These are phyloP conservation scores for Funneliformis mosseae DNA, from an alignment of 192 early-diverging fungal species.

Conservation along the genomic window DNA sequence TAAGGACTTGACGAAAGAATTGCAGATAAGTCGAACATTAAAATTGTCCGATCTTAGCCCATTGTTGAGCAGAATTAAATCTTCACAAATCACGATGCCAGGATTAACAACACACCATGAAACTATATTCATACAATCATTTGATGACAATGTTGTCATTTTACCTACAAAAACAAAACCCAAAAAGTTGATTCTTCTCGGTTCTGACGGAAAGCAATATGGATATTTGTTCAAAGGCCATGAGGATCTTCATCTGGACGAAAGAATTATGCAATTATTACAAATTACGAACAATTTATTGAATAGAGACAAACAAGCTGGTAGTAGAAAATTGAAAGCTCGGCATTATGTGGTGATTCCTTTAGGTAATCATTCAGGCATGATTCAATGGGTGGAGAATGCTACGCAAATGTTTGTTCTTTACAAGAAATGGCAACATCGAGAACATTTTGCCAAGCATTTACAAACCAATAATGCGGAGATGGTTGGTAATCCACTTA, in stretches of 20 bases:
- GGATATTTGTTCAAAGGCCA: constrained; percentile 88
- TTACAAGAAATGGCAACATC: constrained; percentile 78
- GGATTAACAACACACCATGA: constrained; percentile 35
- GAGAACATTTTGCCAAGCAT: constrained; percentile 60
- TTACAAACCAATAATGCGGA: constrained; percentile 43
- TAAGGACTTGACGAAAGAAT: constrained; percentile 56
- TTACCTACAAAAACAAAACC: constrained; percentile 92
- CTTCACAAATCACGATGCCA: constrained; percentile 57
- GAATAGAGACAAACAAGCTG: constrained; percentile 51
- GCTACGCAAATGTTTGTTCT: constrained; percentile 77
- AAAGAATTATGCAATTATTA: constrained; percentile 85
- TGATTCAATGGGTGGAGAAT: constrained; percentile 94
- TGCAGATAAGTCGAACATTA: constrained; percentile 57
- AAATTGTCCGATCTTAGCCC: constrained; percentile 62
- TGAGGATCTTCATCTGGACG: constrained; percentile 93
- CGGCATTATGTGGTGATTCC: constrained; percentile 77
- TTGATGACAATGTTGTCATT: constrained; percentile 54
- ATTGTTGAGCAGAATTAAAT: constrained; percentile 50
- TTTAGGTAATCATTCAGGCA: constrained; percentile 83
- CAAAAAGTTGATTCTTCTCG: constrained; percentile 73
- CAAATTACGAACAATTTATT: constrained; percentile 64
- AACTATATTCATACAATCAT: constrained; percentile 50
- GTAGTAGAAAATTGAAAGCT: constrained; percentile 43
- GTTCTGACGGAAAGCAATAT: constrained; percentile 58
- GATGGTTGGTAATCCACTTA: constrained; percentile 36